These are phyloP conservation scores for Myriosclerotinia curreyana DNA, from an alignment of 2,329 filamentous ascomycete species.

Conservation along the genomic window DNA sequence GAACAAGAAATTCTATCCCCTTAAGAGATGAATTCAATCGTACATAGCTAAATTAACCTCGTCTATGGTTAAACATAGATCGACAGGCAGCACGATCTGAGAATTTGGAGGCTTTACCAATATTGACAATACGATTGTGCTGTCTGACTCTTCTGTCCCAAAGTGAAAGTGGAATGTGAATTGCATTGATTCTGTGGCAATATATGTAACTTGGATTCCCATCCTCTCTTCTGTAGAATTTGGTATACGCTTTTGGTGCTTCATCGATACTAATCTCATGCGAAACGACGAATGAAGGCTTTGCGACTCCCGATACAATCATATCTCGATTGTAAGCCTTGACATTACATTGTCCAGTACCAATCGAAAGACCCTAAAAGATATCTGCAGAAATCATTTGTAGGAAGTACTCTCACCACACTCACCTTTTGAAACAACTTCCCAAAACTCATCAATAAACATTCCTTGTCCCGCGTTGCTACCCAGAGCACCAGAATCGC, in stretches of 20 bases:
- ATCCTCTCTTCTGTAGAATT: conserved; percentile 59
- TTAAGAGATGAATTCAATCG: too few relatives aligned
- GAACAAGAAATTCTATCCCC: too few relatives aligned
- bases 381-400: not conserved
- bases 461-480: conserved; percentile 59
- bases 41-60: too few relatives aligned
- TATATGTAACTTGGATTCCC: not conserved
- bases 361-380: conserved; percentile 53
- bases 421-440: conserved; percentile 65
- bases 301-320: conserved; percentile 61
- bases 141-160: not conserved
- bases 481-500: conserved; percentile 62
- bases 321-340: conserved; percentile 66
- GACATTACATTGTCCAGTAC: conserved; percentile 65
- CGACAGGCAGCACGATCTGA: too few relatives aligned
- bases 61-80: too few relatives aligned
- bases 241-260: conserved; percentile 58
- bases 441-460: conserved; percentile 63
- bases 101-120: too few relatives aligned
- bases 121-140: too few relatives aligned
- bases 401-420: not conserved
- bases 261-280: conserved; percentile 63
- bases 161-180: not conserved
- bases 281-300: conserved; percentile 64
- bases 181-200: not conserved